Evolutionary conservation across 306 rosid species (phyloP), one percentile per base, ranked within the genome.

Genomic region (Vigna reflexopilosa): DNA sequence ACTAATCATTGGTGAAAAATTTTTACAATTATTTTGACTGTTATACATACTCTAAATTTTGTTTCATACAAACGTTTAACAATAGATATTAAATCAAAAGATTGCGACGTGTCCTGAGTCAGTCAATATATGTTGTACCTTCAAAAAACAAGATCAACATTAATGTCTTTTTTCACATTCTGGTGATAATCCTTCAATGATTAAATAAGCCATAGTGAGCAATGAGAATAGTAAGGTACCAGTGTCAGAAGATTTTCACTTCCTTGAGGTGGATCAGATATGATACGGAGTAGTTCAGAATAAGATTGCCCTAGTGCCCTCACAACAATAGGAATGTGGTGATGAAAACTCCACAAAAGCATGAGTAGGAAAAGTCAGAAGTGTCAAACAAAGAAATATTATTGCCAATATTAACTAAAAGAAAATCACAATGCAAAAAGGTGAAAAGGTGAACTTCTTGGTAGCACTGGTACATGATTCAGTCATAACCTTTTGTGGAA

Each of bases 121-220:
- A 61, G 98, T 95, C 88, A 95, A 86, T 81, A 89, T 82, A 85
- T 95, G 98, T 81, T 91, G 83, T 40, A 95, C 98, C 99, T 95
- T 84, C 83, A 82, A 83, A 79, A 77, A 62, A 85, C 45, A 81
- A 47, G 81, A 67, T 58, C 44, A 86, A 16, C 14, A 54, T 57
- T 49, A 73, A 52, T 11, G 64, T 84, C 49, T 32, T 36, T 67
- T 61, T 30, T 52, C 52, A 1, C 26, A 76, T 32, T 30, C 47
- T 26, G 65, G 67, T 15, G 66, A 82, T 61, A 58, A 61, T 47
- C 20, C 67, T 64, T 16, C 40, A 56, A 66, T 19, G 14, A 67
- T 10, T 50, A 32, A 80, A 20, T 72, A 72, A 36, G 22, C 45
- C 62, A 72, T 45, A 6, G 30, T 3, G 4, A 81, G 80, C 58